Conservation (phyloP, 2,329 filamentous ascomycete species). For the Beauveria caledonica region DNA sequence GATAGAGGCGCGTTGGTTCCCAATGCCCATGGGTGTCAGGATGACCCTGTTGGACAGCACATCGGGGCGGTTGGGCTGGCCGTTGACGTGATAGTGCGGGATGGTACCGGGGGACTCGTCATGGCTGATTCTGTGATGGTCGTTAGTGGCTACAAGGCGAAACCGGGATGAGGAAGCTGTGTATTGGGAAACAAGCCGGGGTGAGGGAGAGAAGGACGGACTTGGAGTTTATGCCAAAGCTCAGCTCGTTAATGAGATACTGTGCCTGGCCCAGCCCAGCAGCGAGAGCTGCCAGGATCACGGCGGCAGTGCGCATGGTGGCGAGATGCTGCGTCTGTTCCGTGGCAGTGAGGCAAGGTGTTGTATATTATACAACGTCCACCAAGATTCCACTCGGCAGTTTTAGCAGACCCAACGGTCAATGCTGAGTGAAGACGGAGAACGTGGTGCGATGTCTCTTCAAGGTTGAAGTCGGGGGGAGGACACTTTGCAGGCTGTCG, state of each 20-base stretch:
- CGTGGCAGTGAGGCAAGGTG: neutral
- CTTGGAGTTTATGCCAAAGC: constrained; percentile 66
- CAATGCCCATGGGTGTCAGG: constrained; percentile 80
- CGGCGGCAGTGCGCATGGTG: constrained; percentile 5
- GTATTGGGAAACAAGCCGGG: neutral
- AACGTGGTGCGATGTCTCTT: neutral
- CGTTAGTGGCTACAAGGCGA: neutral
- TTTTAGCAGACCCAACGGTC: neutral
- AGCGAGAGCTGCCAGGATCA: constrained; percentile 23
- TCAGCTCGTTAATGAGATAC: constrained; percentile 62
- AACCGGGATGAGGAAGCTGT: neutral
- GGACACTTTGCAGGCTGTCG: constrained; percentile 9
- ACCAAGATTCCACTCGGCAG: neutral
- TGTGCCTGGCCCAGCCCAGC: constrained; percentile 50
- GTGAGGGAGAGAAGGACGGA: constrained; percentile 25
- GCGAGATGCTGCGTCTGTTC: neutral
- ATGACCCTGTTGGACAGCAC: constrained; percentile 84
- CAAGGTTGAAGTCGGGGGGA: neutral
- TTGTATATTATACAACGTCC: neutral
- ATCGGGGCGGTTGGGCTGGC: constrained; percentile 48
- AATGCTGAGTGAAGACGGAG: neutral
- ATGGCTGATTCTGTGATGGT: constrained; percentile 51
- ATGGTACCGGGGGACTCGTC: constrained; percentile 41
- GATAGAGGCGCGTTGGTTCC: constrained; percentile 73
- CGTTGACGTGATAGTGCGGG: constrained; percentile 47